These are phyloP conservation scores for Sequoia sempervirens DNA, from an alignment of 75 land plant species.

Conservation along the genomic window DNA sequence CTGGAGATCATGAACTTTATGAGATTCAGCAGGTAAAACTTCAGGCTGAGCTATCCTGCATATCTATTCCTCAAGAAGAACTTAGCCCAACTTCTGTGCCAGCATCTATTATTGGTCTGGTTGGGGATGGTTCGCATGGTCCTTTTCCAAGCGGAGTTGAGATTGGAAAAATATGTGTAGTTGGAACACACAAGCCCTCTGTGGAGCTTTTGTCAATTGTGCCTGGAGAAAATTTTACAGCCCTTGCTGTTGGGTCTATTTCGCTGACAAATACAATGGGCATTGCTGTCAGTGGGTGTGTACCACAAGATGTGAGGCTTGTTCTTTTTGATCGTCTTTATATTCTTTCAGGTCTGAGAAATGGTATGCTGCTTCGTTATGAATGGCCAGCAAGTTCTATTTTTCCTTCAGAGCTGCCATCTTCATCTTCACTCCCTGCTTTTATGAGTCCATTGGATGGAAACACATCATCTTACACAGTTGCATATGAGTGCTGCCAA, in stretches of 20 bases:
- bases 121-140: conserved; percentile 15
- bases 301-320: conserved; percentile 92
- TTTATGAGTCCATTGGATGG: conserved; percentile 3
- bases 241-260: conserved; percentile 72
- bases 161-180: conserved; percentile 50
- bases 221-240: conserved; percentile 49
- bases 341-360: conserved; percentile 83
- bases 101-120: conserved; percentile 21
- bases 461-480: neutral
- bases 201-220: conserved; percentile 77
- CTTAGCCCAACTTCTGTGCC: conserved; percentile 24
- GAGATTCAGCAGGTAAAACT: conserved; percentile 52
- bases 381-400: conserved; percentile 69
- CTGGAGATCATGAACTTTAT: conserved; percentile 50
- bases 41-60: conserved; percentile 86
- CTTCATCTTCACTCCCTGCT: neutral
- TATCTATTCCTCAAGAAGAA: conserved; percentile 66
- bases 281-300: conserved; percentile 66
- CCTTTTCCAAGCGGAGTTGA: conserved; percentile 36
- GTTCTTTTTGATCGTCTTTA: conserved; percentile 74
- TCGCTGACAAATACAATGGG: conserved; percentile 60
- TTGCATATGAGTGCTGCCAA: conserved; percentile 7
- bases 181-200: conserved; percentile 96
- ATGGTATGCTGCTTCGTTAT: conserved; percentile 95
- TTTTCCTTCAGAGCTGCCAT: conserved; percentile 1